Percentiles rank a stretch among this genome's conserved stretches.
These are phyloP conservation scores for Auricularia sp. DNA, from an alignment of 768 basidiomycete species.

Conservation along the genomic window DNA sequence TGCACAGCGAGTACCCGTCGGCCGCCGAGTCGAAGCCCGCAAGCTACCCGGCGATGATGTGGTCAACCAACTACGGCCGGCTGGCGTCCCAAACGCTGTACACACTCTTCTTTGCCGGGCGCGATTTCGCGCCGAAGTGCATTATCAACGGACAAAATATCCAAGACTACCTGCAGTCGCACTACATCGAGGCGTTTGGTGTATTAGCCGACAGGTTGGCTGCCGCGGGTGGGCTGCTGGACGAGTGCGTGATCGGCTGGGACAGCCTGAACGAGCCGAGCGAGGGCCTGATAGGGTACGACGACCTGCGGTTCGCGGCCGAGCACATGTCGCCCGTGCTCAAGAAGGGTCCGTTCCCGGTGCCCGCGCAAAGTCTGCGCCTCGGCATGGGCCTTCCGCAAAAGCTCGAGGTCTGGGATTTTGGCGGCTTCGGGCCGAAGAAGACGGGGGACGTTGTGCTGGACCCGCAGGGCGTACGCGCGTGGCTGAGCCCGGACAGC, in stretches of 20 bases:
- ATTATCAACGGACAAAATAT: conserved; percentile 86
- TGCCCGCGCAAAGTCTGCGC: conserved; percentile 70
- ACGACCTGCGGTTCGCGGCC: conserved; percentile 58
- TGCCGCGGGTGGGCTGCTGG: conserved; percentile 66
- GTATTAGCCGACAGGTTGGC: conserved; percentile 65
- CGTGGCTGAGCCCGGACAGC: conserved; percentile 57
- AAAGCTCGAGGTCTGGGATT: conserved; percentile 74
- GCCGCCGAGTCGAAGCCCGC: conserved; percentile 56
- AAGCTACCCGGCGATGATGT: conserved; percentile 84
- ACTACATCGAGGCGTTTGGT: conserved; percentile 68
- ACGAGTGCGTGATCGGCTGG: conserved; percentile 92
- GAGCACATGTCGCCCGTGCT: conserved; percentile 57
- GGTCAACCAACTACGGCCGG: conserved; percentile 92
- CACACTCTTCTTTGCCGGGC: conserved; percentile 90
- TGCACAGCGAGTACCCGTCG: conserved; percentile 83
- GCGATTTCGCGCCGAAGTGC: conserved; percentile 83
- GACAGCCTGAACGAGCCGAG: conserved; percentile 93
- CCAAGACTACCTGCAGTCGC: conserved; percentile 75
- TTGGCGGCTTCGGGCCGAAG: conserved; percentile 69
- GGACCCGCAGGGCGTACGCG: conserved; percentile 70
- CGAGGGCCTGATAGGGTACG: conserved; percentile 68
- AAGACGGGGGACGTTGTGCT: conserved; percentile 66
- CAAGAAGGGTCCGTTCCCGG: conserved; percentile 82
- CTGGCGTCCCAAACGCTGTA: conserved; percentile 83
- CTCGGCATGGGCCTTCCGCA: conserved; percentile 83